Evolutionary conservation across 768 basidiomycete genomes (phyloP).

Genomic region (Lenzites betulinus): DNA sequence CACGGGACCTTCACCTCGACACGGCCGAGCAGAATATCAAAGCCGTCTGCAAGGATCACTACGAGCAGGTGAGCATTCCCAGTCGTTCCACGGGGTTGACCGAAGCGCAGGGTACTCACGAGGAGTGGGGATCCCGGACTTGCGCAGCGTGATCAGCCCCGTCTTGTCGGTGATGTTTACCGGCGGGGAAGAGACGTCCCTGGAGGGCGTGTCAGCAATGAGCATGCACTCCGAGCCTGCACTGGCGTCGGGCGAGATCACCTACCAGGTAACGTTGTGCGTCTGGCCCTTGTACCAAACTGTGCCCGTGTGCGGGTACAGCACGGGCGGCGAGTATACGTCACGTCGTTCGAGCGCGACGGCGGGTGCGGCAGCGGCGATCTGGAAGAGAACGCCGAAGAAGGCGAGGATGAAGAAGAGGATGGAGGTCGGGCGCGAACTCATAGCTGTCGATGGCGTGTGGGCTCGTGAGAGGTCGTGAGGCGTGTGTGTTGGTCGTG

Average conservation of each 20-base stretch:
- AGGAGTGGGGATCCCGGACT: conserved; percentile 29
- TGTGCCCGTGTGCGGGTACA: conserved; percentile 19
- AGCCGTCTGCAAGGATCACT: conserved; percentile 37
- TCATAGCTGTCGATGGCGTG: background rate
- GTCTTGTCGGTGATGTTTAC: conserved; percentile 39
- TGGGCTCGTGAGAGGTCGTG: background rate
- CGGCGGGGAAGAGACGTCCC: conserved; percentile 38
- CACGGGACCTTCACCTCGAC: conserved; percentile 38
- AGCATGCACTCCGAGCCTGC: background rate
- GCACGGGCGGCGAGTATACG: conserved; percentile 12
- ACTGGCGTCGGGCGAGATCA: too few species aligned
- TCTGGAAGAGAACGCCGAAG: background rate
- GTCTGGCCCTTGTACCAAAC: conserved; percentile 19
- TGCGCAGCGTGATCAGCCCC: conserved; percentile 16
- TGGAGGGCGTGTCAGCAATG: background rate
- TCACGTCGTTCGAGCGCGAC: conserved; percentile 20
- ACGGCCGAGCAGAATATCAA: conserved; percentile 36
- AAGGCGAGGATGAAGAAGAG: conserved; percentile 7
- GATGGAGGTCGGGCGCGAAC: background rate
- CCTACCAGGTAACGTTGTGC: conserved; percentile 20
- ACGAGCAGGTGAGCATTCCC: background rate
- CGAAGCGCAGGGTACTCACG: conserved; percentile 21
- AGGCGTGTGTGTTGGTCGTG: background rate
- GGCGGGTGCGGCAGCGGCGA: background rate
- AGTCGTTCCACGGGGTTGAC: background rate